Evolutionary conservation across 371 early-diverging fungal species (phyloP).

Genomic region (Rhizopus arrhizus): DNA sequence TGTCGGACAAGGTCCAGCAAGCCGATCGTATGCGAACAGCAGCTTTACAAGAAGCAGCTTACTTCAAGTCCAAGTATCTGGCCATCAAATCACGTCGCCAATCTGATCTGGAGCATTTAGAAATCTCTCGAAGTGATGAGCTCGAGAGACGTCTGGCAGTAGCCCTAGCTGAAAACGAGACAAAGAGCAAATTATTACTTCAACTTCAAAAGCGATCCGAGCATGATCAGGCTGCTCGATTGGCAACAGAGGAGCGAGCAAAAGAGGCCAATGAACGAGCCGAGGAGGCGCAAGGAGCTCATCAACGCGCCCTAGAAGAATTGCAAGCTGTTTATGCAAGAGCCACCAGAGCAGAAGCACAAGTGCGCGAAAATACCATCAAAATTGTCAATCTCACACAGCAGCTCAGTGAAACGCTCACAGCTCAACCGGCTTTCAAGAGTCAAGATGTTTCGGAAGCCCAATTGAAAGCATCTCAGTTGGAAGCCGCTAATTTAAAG

Average conservation of each 20-base stretch:
- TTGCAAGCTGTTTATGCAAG: conserved; percentile 45
- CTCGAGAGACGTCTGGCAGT: conserved; percentile 53
- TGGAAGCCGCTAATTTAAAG: conserved; percentile 62
- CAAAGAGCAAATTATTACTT: conserved; percentile 30
- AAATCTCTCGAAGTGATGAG: conserved; percentile 46
- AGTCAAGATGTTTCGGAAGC: conserved; percentile 51
- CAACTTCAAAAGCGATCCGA: conserved; percentile 49
- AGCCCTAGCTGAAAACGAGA: conserved; percentile 52
- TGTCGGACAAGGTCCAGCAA: conserved; percentile 50
- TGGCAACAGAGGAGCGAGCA: conserved; percentile 54
- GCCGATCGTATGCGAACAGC: conserved; percentile 61
- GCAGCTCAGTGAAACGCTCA: conserved; percentile 41
- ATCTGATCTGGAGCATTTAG: conserved; percentile 41
- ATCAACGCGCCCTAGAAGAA: conserved; percentile 53
- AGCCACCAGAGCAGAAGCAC: conserved; percentile 49
- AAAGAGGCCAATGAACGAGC: conserved; percentile 49
- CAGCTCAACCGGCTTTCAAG: conserved; percentile 8
- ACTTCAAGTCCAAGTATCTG: conserved; percentile 55
- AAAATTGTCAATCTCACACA: conserved; percentile 52
- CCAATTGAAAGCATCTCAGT: conserved; percentile 55
- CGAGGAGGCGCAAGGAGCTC: conserved; percentile 57
- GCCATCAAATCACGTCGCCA: conserved; percentile 37
- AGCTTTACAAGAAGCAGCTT: conserved; percentile 63
- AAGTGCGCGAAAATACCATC: conserved; percentile 47
- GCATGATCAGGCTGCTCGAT: conserved; percentile 43